Evolutionary conservation across 208 protist genomes (phyloP), one percentile per base, ranked within the genome.

Genomic region (Trypanosoma melophagium): DNA sequence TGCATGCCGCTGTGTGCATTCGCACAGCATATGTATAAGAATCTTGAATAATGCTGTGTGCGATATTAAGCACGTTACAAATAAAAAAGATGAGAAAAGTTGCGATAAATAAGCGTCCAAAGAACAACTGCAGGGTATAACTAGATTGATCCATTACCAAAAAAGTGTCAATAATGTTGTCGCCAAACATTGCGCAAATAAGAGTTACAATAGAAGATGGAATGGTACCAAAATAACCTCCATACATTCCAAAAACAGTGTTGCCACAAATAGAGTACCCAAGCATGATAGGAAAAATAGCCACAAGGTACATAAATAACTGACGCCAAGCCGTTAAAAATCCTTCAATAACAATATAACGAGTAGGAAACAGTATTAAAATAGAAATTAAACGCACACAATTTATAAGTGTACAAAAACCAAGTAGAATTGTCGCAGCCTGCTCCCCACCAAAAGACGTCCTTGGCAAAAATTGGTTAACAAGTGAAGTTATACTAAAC

Each of bases 41-140:
- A 53, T 86, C 77, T 55, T 89, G 80, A 53, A 86, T 80, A 45
- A 89, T 84, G 55, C 74, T 89, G 63, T 82, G 74, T 7, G 83
- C 83, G 17, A 89, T 76, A 73, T 74, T 84, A 53, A 86, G 72
- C 14, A 86, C 76, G 56, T 71, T 89, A 57, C 80, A 86, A 55
- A 89, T 80, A 64, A 86, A 86, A 38, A 89, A 70, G 4, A 71
- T 50, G 7, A 89, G 63, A 54, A 86, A 89, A 12, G 75, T 81
- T 24, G 69, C 41, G 42, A 89, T 67, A 55, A 86, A 89, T 22
- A 89, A 17, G 4, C 80, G 74, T 24, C 59, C 71, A 44, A 79
- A 81, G 31, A 80, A 31, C 1, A 80, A 52, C 54, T 86, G 77
- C 40, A 85, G 55, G 70, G 58, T 66, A 57, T 75, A 67, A 31